Conservation (phyloP, 2,329 filamentous ascomycete genomes). For the Fusarium pseudograminearum region DNA sequence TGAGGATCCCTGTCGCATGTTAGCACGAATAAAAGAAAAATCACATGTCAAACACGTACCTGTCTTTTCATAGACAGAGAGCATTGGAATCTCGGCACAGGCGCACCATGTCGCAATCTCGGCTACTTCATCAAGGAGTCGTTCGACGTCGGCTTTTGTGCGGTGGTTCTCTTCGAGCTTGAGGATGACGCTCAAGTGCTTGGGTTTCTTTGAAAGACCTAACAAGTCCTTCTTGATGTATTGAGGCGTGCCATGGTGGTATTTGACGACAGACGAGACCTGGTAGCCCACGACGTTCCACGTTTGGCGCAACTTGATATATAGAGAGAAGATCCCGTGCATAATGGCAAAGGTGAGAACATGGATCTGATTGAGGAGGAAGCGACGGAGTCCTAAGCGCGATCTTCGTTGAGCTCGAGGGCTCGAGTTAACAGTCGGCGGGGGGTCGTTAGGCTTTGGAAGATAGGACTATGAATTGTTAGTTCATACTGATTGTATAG, state of each 20-base stretch:
- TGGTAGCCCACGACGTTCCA: conserved; percentile 84
- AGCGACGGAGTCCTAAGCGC: conserved; percentile 69
- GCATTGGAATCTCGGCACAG: conserved; percentile 84
- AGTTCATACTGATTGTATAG: neutral
- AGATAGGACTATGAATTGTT: conserved; percentile 50
- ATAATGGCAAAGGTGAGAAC: conserved; percentile 75
- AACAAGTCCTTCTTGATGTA: conserved; percentile 90
- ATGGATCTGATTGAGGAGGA: conserved; percentile 73
- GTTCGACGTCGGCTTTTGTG: conserved; percentile 80
- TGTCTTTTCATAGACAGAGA: conserved; percentile 93
- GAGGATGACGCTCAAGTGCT: conserved; percentile 89
- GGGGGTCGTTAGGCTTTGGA: conserved; percentile 52
- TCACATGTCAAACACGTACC: conserved; percentile 63
- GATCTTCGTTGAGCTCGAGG: conserved; percentile 51
- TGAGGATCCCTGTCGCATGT: conserved; percentile 76
- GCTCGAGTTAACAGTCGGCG: conserved; percentile 34
- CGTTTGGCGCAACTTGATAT: conserved; percentile 82
- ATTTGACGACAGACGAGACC: conserved; percentile 84
- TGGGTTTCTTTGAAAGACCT: conserved; percentile 77
- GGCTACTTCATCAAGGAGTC: conserved; percentile 88
- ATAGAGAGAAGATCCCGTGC: conserved; percentile 87
- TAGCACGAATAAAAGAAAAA: conserved; percentile 6
- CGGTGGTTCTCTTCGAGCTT: conserved; percentile 77
- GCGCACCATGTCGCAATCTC: conserved; percentile 95
- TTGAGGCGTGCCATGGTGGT: conserved; percentile 95